phyloP scores from a whole-genome alignment of 2,329 filamentous ascomycete genomes.

The Graphilbum sp. region DNA sequence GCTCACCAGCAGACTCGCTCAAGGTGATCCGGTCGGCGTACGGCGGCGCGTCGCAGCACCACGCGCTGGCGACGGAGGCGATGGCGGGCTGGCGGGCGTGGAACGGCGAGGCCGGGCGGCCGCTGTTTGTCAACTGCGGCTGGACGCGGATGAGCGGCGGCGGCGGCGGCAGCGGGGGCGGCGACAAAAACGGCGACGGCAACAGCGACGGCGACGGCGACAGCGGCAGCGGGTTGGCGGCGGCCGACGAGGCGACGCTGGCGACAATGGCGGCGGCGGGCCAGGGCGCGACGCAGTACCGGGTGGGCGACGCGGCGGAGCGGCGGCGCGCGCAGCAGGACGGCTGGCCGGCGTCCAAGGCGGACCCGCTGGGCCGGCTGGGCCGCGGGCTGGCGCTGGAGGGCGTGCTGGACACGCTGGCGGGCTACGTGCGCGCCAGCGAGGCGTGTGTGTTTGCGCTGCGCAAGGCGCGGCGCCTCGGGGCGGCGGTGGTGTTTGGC shows the following conservation, averaged over 20 bases:
- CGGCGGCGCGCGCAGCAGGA: not conserved
- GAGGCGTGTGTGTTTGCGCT: not conserved
- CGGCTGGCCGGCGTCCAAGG: not conserved
- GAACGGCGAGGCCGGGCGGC: slow-evolving; percentile 1
- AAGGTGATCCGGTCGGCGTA: slow-evolving; percentile 2
- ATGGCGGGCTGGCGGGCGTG: slow-evolving; percentile 1
- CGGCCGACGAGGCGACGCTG: not conserved
- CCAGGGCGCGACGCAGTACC: slow-evolving; percentile 1
- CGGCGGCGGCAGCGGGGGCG: too few relatives aligned
- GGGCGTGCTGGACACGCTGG: slow-evolving; percentile 1
- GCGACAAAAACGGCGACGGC: too few relatives aligned
- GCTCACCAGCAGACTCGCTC: not conserved
- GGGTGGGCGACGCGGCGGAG: not conserved
- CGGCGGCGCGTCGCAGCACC: not conserved
- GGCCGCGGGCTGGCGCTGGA: not conserved
- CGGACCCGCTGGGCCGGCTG: not conserved
- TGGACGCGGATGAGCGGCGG: slow-evolving; percentile 1
- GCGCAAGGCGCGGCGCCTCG: not conserved
- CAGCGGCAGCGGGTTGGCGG: not conserved
- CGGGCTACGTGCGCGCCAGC: slow-evolving; percentile 2
- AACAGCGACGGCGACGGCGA: too few relatives aligned
- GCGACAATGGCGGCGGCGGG: not conserved
- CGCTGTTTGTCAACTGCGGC: slow-evolving; percentile 1
- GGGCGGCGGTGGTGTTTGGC: not conserved
- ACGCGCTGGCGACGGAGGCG: slow-evolving; percentile 1